A percentile compares a stretch with the other conserved stretches of the same genome.
Evolutionary conservation across 108 stramenopile species (phyloP).

Genomic region (Pseudonitzschia pungens): DNA sequence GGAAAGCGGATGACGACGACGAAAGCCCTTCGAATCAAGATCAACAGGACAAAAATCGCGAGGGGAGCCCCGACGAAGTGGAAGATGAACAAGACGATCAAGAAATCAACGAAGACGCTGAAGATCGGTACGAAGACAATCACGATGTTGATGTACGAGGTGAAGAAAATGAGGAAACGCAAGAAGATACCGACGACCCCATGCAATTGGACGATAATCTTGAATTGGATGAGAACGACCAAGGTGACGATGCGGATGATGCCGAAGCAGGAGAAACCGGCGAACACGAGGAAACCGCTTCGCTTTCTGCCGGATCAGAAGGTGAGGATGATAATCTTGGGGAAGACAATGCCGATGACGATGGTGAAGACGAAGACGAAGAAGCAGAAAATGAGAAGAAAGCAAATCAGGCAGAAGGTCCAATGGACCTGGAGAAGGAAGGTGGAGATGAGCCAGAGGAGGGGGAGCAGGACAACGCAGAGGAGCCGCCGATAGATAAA

Average conservation of each 20-base stretch:
- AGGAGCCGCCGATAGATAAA: constrained; percentile 8
- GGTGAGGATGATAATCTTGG: constrained; percentile 25
- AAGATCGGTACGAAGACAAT: constrained; percentile 76
- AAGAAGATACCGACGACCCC: constrained; percentile 16
- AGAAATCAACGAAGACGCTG: constrained; percentile 64
- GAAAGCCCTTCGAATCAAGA: constrained; percentile 73
- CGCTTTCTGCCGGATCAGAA: background rate
- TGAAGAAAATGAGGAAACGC: constrained; percentile 25
- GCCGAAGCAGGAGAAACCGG: constrained; percentile 18
- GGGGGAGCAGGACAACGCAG: constrained; percentile 19
- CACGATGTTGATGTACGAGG: constrained; percentile 47
- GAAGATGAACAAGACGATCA: constrained; percentile 38
- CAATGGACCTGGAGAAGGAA: constrained; percentile 28
- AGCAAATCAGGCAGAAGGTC: constrained; percentile 27
- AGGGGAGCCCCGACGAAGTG: constrained; percentile 49
- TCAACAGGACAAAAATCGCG: constrained; percentile 77
- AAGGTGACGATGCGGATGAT: constrained; percentile 27
- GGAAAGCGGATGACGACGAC: constrained; percentile 50
- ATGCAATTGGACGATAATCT: constrained; percentile 22
- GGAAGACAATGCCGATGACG: constrained; percentile 20
- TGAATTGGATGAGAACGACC: constrained; percentile 27
- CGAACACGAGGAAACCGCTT: background rate
- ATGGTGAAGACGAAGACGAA: constrained; percentile 16
- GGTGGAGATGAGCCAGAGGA: constrained; percentile 23
- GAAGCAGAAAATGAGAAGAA: constrained; percentile 11